Evolutionary conservation across 2,329 filamentous ascomycete genomes (phyloP).

Genomic region (Cercospora zeae-maydis): DNA sequence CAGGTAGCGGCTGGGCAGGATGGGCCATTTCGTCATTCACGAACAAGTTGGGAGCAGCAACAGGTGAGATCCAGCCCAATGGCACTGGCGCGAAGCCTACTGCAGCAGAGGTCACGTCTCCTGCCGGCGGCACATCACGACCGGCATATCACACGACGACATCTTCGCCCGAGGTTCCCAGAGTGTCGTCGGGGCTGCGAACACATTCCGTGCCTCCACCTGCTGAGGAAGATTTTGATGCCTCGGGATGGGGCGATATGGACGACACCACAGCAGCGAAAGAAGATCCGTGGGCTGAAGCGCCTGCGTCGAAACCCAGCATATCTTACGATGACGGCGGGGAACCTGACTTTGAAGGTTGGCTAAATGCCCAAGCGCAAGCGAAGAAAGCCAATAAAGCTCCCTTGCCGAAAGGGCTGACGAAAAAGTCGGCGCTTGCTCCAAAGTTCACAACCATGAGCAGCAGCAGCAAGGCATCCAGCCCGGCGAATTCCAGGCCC

Average conservation of each 20-base stretch:
- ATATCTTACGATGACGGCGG: slow-evolving; percentile 73
- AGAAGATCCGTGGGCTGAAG: slow-evolving; percentile 20
- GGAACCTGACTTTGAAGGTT: slow-evolving; percentile 93
- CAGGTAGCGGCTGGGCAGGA: slow-evolving; percentile 70
- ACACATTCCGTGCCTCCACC: slow-evolving; percentile 30
- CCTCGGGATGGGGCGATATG: slow-evolving; percentile 70
- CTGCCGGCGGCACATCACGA: slow-evolving; percentile 39
- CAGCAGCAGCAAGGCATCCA: slow-evolving; percentile 16
- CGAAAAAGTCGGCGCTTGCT: slow-evolving; percentile 52
- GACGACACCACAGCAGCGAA: slow-evolving; percentile 43
- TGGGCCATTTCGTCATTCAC: slow-evolving; percentile 99
- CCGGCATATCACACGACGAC: slow-evolving; percentile 26
- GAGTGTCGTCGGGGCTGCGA: slow-evolving; percentile 30
- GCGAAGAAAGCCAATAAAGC: slow-evolving; percentile 65
- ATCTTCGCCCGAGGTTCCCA: slow-evolving; percentile 32
- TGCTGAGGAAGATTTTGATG: slow-evolving; percentile 54
- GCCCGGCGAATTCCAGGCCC: slow-evolving; percentile 28
- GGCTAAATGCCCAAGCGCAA: slow-evolving; percentile 80
- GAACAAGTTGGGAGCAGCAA: slow-evolving; percentile 80
- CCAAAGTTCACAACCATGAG: slow-evolving; percentile 27
- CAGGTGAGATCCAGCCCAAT: slow-evolving; percentile 75
- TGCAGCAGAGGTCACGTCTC: slow-evolving; percentile 42
- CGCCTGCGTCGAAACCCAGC: slow-evolving; percentile 19
- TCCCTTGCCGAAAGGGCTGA: slow-evolving; percentile 76
- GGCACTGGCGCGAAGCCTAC: slow-evolving; percentile 39